These are phyloP conservation scores for Cyathus striatus DNA, from an alignment of 768 basidiomycete species.

Conservation along the genomic window DNA sequence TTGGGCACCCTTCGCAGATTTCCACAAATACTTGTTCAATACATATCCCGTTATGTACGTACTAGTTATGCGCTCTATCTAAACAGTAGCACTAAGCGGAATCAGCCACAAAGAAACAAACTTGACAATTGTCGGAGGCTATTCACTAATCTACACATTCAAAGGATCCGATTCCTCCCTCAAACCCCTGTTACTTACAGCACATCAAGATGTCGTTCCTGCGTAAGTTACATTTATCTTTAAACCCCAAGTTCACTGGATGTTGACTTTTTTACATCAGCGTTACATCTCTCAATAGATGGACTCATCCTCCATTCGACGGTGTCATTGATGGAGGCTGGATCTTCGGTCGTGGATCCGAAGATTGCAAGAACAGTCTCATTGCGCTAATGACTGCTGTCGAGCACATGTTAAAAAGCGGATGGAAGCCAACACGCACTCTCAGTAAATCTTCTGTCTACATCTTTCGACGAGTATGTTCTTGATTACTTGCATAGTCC, in stretches of 20 bases:
- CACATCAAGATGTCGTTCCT: constrained; percentile 24
- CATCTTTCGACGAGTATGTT: not conserved
- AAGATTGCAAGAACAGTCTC: constrained; percentile 26
- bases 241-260: too few species aligned
- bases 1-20: constrained; percentile 18
- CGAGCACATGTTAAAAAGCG: constrained; percentile 16
- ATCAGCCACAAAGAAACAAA: constrained; percentile 1
- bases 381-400: constrained; percentile 24
- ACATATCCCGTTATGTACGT: constrained; percentile 23
- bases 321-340: constrained; percentile 20
- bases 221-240: too few species aligned
- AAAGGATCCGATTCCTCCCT: constrained; percentile 11
- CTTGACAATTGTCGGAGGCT: constrained; percentile 16
- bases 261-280: too few species aligned
- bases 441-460: constrained; percentile 10
- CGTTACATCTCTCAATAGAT: constrained; percentile 18
- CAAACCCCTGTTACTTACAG: constrained; percentile 22
- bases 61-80: not conserved
- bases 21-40: constrained; percentile 17
- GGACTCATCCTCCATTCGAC: constrained; percentile 23
- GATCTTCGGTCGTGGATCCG: constrained; percentile 22
- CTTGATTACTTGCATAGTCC: constrained; percentile 10
- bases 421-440: constrained; percentile 19
- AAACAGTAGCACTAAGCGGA: not conserved
- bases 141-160: constrained; percentile 19